These are phyloP conservation scores for Polysphondylium violaceum DNA, from an alignment of 78 protist species.

Conservation along the genomic window DNA sequence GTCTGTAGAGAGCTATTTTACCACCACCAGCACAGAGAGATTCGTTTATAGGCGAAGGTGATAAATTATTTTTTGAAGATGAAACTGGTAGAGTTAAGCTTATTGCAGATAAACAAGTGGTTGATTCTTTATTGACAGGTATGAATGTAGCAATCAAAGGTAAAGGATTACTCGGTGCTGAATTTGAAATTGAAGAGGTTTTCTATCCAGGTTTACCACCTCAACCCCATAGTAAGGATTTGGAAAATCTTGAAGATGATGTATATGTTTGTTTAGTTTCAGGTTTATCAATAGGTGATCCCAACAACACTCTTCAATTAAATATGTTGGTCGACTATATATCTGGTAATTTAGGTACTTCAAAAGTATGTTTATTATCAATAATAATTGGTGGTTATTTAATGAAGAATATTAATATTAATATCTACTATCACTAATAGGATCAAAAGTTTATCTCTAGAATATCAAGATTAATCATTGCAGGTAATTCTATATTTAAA, in stretches of 20 bases:
- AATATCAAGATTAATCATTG: slow-evolving; percentile 45
- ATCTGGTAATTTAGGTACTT: slow-evolving; percentile 28
- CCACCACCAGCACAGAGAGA: slow-evolving; percentile 51
- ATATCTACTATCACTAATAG: too few relatives aligned
- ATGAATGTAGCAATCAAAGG: slow-evolving; percentile 76
- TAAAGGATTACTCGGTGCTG: slow-evolving; percentile 53
- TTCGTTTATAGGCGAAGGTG: slow-evolving; percentile 30
- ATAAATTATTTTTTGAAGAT: slow-evolving; percentile 76
- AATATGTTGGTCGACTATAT: slow-evolving; percentile 33
- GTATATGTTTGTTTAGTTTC: slow-evolving; percentile 37
- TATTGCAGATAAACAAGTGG: slow-evolving; percentile 35
- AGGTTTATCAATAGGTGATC: slow-evolving; percentile 35
- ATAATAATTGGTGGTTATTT: not conserved
- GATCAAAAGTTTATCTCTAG: slow-evolving; percentile 30
- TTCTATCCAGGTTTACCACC: slow-evolving; percentile 68
- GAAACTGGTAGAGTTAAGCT: slow-evolving; percentile 79
- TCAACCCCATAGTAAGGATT: slow-evolving; percentile 28
- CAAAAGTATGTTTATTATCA: not conserved
- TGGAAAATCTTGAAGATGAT: slow-evolving; percentile 33
- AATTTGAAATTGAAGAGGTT: slow-evolving; percentile 71
- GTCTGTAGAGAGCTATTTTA: slow-evolving; percentile 49
- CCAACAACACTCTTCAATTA: slow-evolving; percentile 10
- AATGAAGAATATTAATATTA: not conserved
- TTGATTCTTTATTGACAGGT: slow-evolving; percentile 61
- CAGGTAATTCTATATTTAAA: slow-evolving; percentile 60